These are phyloP conservation scores for Fragosphaeria purpurea DNA, from an alignment of 2,329 filamentous ascomycete genomes.

Conservation along the genomic window DNA sequence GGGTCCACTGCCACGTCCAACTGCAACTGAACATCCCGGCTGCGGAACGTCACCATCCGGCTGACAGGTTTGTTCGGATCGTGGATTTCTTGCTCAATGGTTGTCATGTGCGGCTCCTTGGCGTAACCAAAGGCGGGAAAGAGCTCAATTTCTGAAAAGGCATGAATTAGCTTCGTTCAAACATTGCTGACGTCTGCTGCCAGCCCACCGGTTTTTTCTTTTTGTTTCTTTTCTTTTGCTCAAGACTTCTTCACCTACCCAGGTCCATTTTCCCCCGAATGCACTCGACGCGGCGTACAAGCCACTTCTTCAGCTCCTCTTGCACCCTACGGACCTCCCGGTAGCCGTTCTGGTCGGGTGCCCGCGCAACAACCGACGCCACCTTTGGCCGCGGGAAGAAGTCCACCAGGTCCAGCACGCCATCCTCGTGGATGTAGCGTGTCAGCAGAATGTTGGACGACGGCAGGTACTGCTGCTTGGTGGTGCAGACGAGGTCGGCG, in stretches of 20 bases:
- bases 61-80: constrained; percentile 30
- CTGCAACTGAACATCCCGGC: constrained; percentile 49
- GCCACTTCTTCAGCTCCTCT: constrained; percentile 58
- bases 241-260: constrained; percentile 24
- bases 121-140: constrained; percentile 68
- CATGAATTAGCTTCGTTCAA: background rate
- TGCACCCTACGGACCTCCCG: constrained; percentile 44
- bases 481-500: constrained; percentile 44
- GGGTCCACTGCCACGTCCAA: constrained; percentile 47
- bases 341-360: constrained; percentile 39
- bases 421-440: constrained; percentile 66
- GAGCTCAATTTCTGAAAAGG: constrained; percentile 48
- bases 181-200: too few relatives aligned
- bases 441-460: constrained; percentile 68
- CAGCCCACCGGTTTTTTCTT: too few relatives aligned
- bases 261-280: constrained; percentile 57
- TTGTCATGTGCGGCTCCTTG: constrained; percentile 49
- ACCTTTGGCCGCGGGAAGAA: constrained; percentile 65
- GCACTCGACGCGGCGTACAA: constrained; percentile 63
- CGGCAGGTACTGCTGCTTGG: constrained; percentile 68
- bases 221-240: too few relatives aligned
- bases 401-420: constrained; percentile 62
- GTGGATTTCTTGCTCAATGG: constrained; percentile 37
- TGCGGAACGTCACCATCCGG: constrained; percentile 55
- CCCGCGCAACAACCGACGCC: constrained; percentile 39